A percentile compares a stretch with the other conserved stretches of the same genome.
These are phyloP conservation scores for Neurospora sp. DNA, from an alignment of 495 filamentous ascomycete genomes.

Conservation along the genomic window DNA sequence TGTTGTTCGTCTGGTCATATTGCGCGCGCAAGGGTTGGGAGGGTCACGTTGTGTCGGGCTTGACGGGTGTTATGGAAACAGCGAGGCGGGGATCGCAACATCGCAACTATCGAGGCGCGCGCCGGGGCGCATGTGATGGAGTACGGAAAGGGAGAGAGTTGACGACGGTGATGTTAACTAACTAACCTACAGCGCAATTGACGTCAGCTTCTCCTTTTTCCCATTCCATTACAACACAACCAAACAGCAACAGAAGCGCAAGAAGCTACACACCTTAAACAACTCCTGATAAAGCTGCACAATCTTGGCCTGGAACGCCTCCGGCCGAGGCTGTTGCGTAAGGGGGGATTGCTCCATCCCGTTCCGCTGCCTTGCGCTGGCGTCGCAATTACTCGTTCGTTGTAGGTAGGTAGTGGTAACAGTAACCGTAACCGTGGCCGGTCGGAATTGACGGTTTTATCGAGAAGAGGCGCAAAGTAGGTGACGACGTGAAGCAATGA, in stretches of 20 bases:
- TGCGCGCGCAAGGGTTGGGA: background rate
- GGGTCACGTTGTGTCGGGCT: background rate
- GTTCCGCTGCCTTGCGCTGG: background rate
- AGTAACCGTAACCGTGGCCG: background rate
- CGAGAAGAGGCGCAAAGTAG: background rate
- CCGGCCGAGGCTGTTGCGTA: slow-evolving; percentile 84
- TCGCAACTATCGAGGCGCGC: background rate
- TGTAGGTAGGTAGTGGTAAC: background rate
- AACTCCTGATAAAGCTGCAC: slow-evolving; percentile 79
- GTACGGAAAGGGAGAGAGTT: background rate
- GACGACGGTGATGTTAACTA: background rate
- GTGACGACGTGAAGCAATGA: background rate
- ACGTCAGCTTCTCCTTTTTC: background rate
- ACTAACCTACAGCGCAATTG: background rate
- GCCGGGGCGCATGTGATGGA: background rate
- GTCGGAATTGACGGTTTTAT: background rate
- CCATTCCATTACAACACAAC: background rate
- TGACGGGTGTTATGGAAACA: background rate
- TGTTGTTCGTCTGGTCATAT: background rate
- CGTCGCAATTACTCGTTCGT: background rate
- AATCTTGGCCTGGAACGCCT: slow-evolving; percentile 87
- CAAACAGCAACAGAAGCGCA: background rate
- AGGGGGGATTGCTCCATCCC: slow-evolving; percentile 84
- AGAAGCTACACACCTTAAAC: slow-evolving; percentile 56
- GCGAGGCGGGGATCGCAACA: background rate